A percentile compares a stretch with the other conserved stretches of the same genome.
phyloP scores from a whole-genome alignment of 2,329 filamentous ascomycete genomes.

The Drechslerella coelobrocha region DNA sequence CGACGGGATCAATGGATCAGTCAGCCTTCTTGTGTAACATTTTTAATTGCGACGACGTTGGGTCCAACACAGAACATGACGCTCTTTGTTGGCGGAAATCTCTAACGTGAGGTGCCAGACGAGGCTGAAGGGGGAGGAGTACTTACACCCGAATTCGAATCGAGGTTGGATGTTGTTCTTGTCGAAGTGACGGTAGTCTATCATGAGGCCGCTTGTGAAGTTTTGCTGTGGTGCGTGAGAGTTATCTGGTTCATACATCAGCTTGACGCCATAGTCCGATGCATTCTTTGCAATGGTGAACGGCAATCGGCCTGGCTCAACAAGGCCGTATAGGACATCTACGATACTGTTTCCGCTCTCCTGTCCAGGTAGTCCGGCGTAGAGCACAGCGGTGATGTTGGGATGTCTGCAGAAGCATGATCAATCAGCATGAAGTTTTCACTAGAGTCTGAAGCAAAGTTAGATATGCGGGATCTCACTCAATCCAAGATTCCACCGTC shows the following conservation, averaged over 20 bases:
- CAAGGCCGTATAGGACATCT: constrained; percentile 72
- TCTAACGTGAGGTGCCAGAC: constrained; percentile 33
- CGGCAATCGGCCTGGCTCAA: constrained; percentile 61
- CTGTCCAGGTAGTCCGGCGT: constrained; percentile 76
- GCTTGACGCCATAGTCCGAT: constrained; percentile 59
- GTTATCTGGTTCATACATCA: constrained; percentile 48
- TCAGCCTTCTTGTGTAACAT: constrained; percentile 22
- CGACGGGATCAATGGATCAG: constrained; percentile 9
- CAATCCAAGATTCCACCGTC: constrained; percentile 67
- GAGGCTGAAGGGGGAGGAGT: too few species aligned
- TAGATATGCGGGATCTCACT: constrained; percentile 53
- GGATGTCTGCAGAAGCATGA: constrained; percentile 59
- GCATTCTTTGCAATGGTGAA: constrained; percentile 64
- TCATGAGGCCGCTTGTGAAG: constrained; percentile 79
- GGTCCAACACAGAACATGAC: constrained; percentile 63
- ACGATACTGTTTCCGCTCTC: constrained; percentile 77
- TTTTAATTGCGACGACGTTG: constrained; percentile 14
- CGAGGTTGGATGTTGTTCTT: constrained; percentile 69
- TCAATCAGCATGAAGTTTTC: constrained; percentile 2
- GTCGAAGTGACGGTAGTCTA: constrained; percentile 82
- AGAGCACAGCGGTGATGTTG: constrained; percentile 77
- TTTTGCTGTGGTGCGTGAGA: constrained; percentile 58
- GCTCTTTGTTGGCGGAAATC: constrained; percentile 59
- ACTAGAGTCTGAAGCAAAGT: neutral
- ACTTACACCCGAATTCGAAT: constrained; percentile 74